These are phyloP conservation scores for Capsicum rhomboideum DNA, from an alignment of 257 asterid species.

Conservation along the genomic window DNA sequence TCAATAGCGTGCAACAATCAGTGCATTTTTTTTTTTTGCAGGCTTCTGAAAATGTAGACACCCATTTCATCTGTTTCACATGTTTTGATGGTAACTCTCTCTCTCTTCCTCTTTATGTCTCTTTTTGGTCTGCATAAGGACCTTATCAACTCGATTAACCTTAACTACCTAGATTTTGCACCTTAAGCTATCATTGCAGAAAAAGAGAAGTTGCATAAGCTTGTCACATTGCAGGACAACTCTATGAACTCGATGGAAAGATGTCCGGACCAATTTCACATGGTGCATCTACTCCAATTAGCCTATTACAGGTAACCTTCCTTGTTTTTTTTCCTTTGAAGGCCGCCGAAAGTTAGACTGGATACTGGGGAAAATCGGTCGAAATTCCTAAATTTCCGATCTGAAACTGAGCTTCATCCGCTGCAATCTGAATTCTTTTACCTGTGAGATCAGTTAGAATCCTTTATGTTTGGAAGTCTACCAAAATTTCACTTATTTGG, in stretches of 20 bases:
- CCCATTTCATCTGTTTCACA: constrained; percentile 77
- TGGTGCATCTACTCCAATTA: constrained; percentile 59
- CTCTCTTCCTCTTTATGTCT: not conserved
- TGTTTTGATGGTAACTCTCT: not conserved
- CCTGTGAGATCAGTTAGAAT: not conserved
- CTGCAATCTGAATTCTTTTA: not conserved
- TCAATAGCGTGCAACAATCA: not conserved
- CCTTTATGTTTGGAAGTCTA: not conserved
- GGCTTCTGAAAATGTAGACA: constrained; percentile 62
- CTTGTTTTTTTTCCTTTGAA: not conserved
- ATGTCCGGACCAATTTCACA: constrained; percentile 70
- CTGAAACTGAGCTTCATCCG: not conserved
- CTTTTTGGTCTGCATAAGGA: not conserved
- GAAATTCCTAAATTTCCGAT: not conserved
- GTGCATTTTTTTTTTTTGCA: constrained; percentile 27
- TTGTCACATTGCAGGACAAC: constrained; percentile 38
- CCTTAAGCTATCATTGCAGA: not conserved
- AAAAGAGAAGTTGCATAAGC: not conserved
- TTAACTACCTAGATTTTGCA: not conserved
- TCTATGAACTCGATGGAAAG: constrained; percentile 90
- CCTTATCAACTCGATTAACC: not conserved
- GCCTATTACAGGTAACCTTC: constrained; percentile 45
- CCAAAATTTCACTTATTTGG: not conserved
- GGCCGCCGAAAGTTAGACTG: not conserved
- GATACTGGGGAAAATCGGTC: not conserved